Percentiles rank a stretch among this genome's conserved stretches.
phyloP scores from a whole-genome alignment of 2,329 filamentous ascomycete genomes.

The Trichoderma citrinoviride region DNA sequence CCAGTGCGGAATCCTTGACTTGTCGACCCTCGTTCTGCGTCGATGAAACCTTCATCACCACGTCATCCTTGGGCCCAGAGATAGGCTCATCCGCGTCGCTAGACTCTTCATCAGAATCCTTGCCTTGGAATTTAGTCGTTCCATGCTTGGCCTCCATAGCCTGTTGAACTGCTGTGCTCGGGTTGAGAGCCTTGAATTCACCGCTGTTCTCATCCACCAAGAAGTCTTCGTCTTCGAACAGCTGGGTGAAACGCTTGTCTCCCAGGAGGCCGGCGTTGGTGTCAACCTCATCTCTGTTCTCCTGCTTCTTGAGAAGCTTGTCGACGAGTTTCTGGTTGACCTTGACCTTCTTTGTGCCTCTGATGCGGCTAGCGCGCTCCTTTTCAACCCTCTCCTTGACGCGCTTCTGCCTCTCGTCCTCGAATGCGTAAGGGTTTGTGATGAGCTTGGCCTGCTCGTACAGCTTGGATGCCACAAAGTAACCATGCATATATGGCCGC shows the following conservation, averaged over 20 bases:
- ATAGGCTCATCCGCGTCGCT: constrained; percentile 37
- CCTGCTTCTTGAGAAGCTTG: constrained; percentile 65
- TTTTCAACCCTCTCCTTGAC: constrained; percentile 96
- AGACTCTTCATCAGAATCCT: constrained; percentile 45
- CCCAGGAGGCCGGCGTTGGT: constrained; percentile 66
- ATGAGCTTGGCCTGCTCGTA: constrained; percentile 95
- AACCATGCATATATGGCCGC: constrained; percentile 97
- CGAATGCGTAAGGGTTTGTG: constrained; percentile 88
- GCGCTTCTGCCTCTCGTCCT: constrained; percentile 86
- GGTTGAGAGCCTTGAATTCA: constrained; percentile 87
- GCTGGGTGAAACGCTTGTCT: constrained; percentile 79
- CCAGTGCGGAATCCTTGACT: constrained; percentile 55
- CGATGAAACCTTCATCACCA: constrained; percentile 67
- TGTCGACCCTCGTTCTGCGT: constrained; percentile 60
- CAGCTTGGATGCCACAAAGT: constrained; percentile 91
- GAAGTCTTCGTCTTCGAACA: constrained; percentile 94
- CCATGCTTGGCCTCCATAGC: constrained; percentile 36
- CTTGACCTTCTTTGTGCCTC: constrained; percentile 95
- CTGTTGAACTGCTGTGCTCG: constrained; percentile 64
- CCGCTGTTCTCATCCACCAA: constrained; percentile 83
- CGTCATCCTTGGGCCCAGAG: constrained; percentile 36
- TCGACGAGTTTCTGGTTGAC: constrained; percentile 84
- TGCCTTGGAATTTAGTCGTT: constrained; percentile 38
- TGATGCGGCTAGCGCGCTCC: constrained; percentile 90
- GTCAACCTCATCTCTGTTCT: constrained; percentile 57